Evolutionary conservation across 495 filamentous ascomycete species (phyloP), one percentile per base, ranked within the genome.

Genomic region (Parathielavia hyrcaniae): DNA sequence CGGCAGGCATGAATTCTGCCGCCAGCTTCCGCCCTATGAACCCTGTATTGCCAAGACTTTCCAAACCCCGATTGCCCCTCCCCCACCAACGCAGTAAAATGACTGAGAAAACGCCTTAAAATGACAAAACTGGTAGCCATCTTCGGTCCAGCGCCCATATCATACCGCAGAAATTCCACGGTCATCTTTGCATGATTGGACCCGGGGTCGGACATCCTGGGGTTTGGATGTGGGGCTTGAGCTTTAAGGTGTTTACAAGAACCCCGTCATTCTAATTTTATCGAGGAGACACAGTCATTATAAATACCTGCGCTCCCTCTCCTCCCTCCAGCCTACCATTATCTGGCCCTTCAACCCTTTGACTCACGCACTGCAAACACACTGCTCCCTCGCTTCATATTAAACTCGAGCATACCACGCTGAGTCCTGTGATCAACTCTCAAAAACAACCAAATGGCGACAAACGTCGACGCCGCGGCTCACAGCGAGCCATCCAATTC

Each of bases 401-500:
- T 59, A 9, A 1, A 26, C 30, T 53, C 22, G 14, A 43, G 8
- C 11, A 43, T 12, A 38, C 23, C 19, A 6, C 10, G 38, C 16
- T n/a, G 11, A 41, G 20, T 41, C 19, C 45, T 2, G 12, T 5
- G 10, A 5, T 4, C 23, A 48, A 26, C 9, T 20, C 38, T n/a
- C n/a, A n/a, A n/a, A n/a, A n/a, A 32, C 19, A 4, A 38, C 45
- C 23, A 41, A 23, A 48, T 70, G 67, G 69, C 67, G 45, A 61
- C 67, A 19, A 61, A 39, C 30, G 46, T 59, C 36, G 67, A 64
- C 50, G 64, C 67, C 36, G 63, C 56, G 53, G 64, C 67, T 40
- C 64, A 66, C 55, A 57, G 67, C 16, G 68, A 68, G 61, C 57
- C 67, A 10, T 67, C 62, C 4, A 44, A 64, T 11, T 62, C 66